phyloP scores from a whole-genome alignment of 148 eudicot species.

The Polygonum maritimum region DNA sequence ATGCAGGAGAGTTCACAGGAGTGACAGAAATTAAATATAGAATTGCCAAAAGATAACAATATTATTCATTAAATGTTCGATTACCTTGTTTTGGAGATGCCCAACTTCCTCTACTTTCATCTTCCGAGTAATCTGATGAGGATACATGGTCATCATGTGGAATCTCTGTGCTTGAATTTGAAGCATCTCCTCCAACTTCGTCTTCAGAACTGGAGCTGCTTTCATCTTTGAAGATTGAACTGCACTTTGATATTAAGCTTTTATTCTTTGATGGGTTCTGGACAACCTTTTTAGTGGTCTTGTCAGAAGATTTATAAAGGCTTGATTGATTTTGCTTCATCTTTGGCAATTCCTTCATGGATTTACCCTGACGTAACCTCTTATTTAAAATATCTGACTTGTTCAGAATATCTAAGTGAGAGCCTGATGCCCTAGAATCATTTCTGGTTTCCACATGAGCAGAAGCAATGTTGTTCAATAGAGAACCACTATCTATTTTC shows the following conservation, averaged over 20 bases:
- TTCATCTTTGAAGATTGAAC: constrained; percentile 8
- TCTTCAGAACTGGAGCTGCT: constrained; percentile 8
- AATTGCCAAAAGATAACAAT: neutral
- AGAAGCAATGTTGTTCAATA: neutral
- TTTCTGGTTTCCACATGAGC: neutral
- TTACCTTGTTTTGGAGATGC: neutral
- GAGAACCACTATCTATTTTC: neutral
- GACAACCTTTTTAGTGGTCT: neutral
- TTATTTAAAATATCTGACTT: neutral
- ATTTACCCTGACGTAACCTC: neutral
- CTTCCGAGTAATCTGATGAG: neutral
- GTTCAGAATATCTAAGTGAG: neutral
- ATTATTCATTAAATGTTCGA: constrained; percentile 6
- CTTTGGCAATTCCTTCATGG: constrained; percentile 1
- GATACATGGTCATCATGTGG: neutral
- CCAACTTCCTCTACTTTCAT: constrained; percentile 8
- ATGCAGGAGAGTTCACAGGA: neutral
- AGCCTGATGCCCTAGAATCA: neutral
- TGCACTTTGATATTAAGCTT: neutral
- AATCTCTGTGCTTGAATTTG: neutral
- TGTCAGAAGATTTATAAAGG: neutral
- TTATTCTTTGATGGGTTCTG: constrained; percentile 2
- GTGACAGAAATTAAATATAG: neutral
- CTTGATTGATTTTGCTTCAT: neutral
- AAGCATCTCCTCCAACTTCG: neutral